Conservation (phyloP, 352 stramenopile genomes). For the Phytophthora litchii region DNA sequence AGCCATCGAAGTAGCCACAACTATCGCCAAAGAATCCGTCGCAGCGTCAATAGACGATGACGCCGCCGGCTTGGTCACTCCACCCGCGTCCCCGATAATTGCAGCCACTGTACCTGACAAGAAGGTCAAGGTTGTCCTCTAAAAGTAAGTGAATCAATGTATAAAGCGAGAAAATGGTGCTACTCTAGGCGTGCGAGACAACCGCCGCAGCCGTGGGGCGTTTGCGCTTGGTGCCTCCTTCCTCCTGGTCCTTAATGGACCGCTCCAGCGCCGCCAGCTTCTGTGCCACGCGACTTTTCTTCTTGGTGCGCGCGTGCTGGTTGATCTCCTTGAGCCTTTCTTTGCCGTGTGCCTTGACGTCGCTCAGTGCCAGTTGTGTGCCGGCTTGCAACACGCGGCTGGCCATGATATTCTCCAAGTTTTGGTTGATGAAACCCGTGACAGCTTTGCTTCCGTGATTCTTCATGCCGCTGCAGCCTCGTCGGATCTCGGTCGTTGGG, state of each 20-base stretch:
- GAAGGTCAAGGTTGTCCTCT: constrained; percentile 28
- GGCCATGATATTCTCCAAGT: constrained; percentile 89
- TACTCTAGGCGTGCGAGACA: constrained; percentile 30
- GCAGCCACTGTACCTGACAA: constrained; percentile 11
- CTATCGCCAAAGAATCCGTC: constrained; percentile 19
- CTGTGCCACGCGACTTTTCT: constrained; percentile 85
- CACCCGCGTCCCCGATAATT: constrained; percentile 17
- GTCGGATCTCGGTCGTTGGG: constrained; percentile 82
- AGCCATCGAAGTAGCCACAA: constrained; percentile 28
- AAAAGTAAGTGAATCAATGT: constrained; percentile 20
- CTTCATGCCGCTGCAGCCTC: constrained; percentile 75
- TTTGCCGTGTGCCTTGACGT: constrained; percentile 78
- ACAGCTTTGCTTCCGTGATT: constrained; percentile 75
- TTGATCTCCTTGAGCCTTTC: constrained; percentile 89
- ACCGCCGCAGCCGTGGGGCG: constrained; percentile 51
- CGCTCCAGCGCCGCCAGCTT: constrained; percentile 80
- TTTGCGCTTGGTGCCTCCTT: constrained; percentile 54
- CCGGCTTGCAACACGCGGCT: constrained; percentile 79
- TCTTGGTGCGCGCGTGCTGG: constrained; percentile 78
- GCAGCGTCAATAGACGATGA: constrained; percentile 35
- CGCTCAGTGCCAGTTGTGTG: constrained; percentile 56
- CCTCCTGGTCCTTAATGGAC: constrained; percentile 81
- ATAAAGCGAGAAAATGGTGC: constrained; percentile 4
- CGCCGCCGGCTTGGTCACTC: constrained; percentile 5
- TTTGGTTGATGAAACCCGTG: constrained; percentile 87